These are phyloP conservation scores for Pontederia paniculata DNA, from an alignment of 176 grass and related monocot genomes.

Conservation along the genomic window DNA sequence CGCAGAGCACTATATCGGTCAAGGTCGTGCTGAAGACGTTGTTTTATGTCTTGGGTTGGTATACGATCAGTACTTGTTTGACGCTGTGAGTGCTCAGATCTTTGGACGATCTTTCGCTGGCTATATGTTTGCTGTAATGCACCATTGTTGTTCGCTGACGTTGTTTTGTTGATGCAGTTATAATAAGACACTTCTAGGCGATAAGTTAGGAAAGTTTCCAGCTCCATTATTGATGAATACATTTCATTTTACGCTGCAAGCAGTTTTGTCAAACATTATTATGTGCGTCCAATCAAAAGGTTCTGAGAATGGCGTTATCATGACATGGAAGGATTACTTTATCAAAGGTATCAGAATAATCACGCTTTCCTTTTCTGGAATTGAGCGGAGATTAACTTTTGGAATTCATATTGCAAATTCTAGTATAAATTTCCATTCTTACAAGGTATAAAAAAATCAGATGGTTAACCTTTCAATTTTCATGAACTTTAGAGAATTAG, in stretches of 20 bases:
- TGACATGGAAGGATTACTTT: slow-evolving; percentile 98
- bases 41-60: slow-evolving; percentile 94
- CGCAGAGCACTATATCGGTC: not conserved
- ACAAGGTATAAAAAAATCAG: no score
- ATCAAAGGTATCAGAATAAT: slow-evolving; percentile 47
- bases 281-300: slow-evolving; percentile 55
- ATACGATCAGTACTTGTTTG: slow-evolving; percentile 97
- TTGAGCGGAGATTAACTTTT: not conserved
- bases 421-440: no score
- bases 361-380: not conserved
- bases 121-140: not conserved
- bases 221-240: slow-evolving; percentile 99
- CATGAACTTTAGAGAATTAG: no score
- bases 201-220: slow-evolving; percentile 97
- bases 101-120: not conserved
- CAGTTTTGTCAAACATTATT: slow-evolving; percentile 76
- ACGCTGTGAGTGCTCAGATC: slow-evolving; percentile 62
- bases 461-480: no score
- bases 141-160: not conserved
- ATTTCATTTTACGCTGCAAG: slow-evolving; percentile 96
- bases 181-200: slow-evolving; percentile 94
- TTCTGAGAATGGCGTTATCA: slow-evolving; percentile 29
- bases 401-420: not conserved
- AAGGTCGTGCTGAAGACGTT: slow-evolving; percentile 14
- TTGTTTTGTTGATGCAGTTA: slow-evolving; percentile 38